Evolutionary conservation across 768 basidiomycete species (phyloP), one percentile per base, ranked within the genome.

Genomic region (Pulveroboletus sp.): DNA sequence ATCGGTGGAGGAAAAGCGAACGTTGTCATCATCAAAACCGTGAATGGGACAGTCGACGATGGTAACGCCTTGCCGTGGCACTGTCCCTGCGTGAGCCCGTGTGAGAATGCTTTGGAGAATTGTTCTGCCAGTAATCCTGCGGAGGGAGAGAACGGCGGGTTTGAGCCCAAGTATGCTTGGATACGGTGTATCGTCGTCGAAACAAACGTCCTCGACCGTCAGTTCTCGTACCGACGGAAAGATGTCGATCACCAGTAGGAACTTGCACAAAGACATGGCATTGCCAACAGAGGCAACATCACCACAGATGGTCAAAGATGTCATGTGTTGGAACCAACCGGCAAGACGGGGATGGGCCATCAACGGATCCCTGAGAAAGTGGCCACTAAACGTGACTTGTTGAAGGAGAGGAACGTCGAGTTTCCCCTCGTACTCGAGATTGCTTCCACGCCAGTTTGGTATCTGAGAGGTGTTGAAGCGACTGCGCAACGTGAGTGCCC

Each of bases 161-260:
- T 25, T 24, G 5, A 53, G 40, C 6, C 17, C 3, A 23, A 46
- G 11, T 13, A 41, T 21, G 13, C 13, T 40, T 40, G 51, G 29
- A 29, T 21, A 35, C 2, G 41, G 45, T 12, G n/a, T 20, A 19
- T 34, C 24, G 39, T 37, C 39, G 10, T 48, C 38, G 24, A 53
- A 53, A 36, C 19, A 20, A 19, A 54, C 17, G 33, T 53, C 51
- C 19, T 47, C 37, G 38, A 53, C 5, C 6, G 37, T 54, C 24
- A 55, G 20, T 31, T 35, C 23, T 16, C 19, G 51, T 35, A 53
- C 20, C 10, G 32, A 45, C 6, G 27, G n/a, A 31, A 47, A 43
- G 16, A 23, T 29, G 33, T 53, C 21, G 27, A 54, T 24, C 16
- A 53, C n/a, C 1, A 14, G 34, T 12, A 54, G 4, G 17, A 55